A percentile compares a stretch with the other conserved stretches of the same genome.
Conservation (phyloP, 129 eudicot species). For the Pulicaria dysenterica region DNA sequence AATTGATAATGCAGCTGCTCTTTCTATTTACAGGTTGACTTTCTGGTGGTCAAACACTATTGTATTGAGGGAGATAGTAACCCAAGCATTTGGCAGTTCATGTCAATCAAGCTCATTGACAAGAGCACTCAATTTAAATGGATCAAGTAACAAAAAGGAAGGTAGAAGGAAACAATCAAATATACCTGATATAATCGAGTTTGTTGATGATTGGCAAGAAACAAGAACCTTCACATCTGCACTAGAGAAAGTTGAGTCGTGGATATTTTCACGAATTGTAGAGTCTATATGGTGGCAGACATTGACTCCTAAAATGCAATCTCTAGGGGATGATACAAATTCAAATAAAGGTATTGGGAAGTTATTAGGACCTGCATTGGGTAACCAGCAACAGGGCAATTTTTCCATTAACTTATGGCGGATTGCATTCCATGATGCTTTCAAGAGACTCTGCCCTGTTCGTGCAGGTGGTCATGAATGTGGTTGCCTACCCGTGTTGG, state of each 20-base stretch:
- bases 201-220: constrained; percentile 92
- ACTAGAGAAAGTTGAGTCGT: constrained; percentile 86
- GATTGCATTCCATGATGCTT: constrained; percentile 83
- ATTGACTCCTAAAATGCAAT: constrained; percentile 92
- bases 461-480: constrained; percentile 91
- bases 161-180: constrained; percentile 51
- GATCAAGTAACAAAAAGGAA: constrained; percentile 47
- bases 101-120: constrained; percentile 54
- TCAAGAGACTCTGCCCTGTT: constrained; percentile 93
- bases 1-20: constrained; percentile 10
- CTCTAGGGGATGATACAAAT: constrained; percentile 51
- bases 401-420: constrained; percentile 80
- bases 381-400: constrained; percentile 76
- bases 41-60: constrained; percentile 93
- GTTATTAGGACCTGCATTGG: constrained; percentile 61
- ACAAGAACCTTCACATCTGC: constrained; percentile 83
- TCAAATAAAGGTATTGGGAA: constrained; percentile 48
- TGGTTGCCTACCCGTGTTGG: constrained; percentile 92
- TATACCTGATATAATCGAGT: constrained; percentile 54
- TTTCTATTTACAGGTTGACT: constrained; percentile 58
- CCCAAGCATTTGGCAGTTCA: constrained; percentile 84
- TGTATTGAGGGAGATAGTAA: constrained; percentile 79
- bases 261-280: constrained; percentile 92
- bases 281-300: constrained; percentile 99
- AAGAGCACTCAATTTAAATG: constrained; percentile 44